Evolutionary conservation across 2,329 filamentous ascomycete species (phyloP).

Genomic region (Sporothrix globosa): DNA sequence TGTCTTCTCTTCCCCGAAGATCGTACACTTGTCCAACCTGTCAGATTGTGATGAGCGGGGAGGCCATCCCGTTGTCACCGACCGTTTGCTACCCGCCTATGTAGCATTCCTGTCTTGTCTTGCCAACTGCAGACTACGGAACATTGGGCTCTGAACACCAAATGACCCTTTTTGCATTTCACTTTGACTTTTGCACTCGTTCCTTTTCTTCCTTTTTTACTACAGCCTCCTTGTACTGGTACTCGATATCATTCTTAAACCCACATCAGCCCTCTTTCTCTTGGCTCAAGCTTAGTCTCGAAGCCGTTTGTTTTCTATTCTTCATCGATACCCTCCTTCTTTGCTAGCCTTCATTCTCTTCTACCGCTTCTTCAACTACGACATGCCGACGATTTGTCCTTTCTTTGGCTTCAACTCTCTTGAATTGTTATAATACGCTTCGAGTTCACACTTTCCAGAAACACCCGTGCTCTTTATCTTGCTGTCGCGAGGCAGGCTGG

Average conservation of each 20-base stretch:
- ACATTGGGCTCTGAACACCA: not conserved
- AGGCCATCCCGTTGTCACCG: constrained; percentile 11
- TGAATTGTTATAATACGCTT: not conserved
- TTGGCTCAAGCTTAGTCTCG: constrained; percentile 17
- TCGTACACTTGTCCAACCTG: constrained; percentile 9
- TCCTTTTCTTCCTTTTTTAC: not conserved
- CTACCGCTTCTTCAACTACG: not conserved
- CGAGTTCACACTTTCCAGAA: not conserved
- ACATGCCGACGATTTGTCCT: not conserved
- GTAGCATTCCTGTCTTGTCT: not conserved
- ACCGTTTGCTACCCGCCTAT: constrained; percentile 17
- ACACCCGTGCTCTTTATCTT: not conserved
- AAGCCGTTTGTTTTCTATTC: not conserved
- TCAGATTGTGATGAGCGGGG: constrained; percentile 32
- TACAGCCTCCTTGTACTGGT: not conserved
- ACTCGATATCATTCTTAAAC: constrained; percentile 22
- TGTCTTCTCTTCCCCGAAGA: constrained; percentile 11
- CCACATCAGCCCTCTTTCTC: constrained; percentile 18
- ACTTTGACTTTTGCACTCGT: not conserved
- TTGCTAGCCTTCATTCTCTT: not conserved
- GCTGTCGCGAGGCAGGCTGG: not conserved
- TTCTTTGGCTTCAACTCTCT: not conserved
- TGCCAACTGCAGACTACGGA: not conserved
- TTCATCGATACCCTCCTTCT: not conserved
- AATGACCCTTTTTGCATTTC: not conserved